Conservation (phyloP, 768 basidiomycete genomes). For the Filobasidium floriforme region DNA sequence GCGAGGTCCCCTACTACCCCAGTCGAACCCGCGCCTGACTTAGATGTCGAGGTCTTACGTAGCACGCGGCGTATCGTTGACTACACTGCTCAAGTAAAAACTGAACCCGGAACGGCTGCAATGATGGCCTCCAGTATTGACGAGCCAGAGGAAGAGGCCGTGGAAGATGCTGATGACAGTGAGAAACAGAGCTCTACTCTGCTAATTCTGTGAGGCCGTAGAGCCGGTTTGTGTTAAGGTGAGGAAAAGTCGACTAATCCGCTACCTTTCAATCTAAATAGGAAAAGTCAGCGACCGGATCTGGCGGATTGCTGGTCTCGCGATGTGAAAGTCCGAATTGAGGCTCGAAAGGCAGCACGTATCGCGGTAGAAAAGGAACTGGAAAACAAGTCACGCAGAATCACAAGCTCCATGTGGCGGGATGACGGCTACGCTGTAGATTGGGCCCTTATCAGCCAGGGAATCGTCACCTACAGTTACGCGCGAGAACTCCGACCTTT, state of each 20-base stretch:
- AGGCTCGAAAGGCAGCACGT: background rate
- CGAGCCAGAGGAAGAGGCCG: background rate
- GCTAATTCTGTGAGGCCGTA: background rate
- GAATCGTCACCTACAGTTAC: too few relatives aligned
- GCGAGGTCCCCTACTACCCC: too few relatives aligned
- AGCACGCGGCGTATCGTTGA: background rate
- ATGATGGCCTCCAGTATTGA: background rate
- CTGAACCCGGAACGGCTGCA: background rate
- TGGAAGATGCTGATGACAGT: background rate
- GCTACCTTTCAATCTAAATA: background rate
- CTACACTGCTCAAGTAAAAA: background rate
- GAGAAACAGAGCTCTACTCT: background rate
- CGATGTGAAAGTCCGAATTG: background rate
- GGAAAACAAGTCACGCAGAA: background rate
- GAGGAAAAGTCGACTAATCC: background rate
- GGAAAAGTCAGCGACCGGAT: background rate
- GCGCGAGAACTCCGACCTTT: too few relatives aligned
- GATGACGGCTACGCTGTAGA: conserved; percentile 1
- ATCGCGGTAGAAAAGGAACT: background rate
- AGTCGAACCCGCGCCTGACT: too few relatives aligned
- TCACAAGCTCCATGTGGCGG: background rate
- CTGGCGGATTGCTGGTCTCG: background rate
- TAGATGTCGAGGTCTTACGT: background rate
- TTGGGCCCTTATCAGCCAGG: background rate
- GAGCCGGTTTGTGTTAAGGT: too few relatives aligned